These are phyloP conservation scores for Cryptococcus floricola DNA, from an alignment of 1,284 basidiomycete genomes.

Conservation along the genomic window DNA sequence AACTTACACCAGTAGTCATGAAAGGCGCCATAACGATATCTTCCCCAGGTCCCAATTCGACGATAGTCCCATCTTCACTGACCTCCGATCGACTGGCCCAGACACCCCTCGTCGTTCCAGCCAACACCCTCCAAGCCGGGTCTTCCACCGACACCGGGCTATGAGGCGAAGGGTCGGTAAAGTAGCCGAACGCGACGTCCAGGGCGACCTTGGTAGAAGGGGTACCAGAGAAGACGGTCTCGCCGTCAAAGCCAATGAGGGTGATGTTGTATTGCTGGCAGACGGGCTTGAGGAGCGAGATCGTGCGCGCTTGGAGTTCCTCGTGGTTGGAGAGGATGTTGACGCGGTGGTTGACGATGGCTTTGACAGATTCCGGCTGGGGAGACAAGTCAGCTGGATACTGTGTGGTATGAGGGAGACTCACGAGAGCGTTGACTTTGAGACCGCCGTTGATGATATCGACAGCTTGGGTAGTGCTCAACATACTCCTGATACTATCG, in stretches of 20 bases:
- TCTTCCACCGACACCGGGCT: slow-evolving; percentile 24
- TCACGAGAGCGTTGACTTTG: slow-evolving; percentile 49
- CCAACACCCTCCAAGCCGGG: slow-evolving; percentile 25
- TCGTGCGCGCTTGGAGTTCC: slow-evolving; percentile 26
- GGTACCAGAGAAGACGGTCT: slow-evolving; percentile 15
- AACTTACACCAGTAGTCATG: slow-evolving; percentile 27
- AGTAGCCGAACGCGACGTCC: slow-evolving; percentile 19
- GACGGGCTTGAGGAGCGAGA: slow-evolving; percentile 21
- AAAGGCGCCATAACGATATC: slow-evolving; percentile 32
- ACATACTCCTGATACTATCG: slow-evolving; percentile 31
- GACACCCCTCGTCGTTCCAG: slow-evolving; percentile 27
- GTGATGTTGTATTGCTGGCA: slow-evolving; percentile 31
- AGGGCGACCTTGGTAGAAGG: slow-evolving; percentile 11
- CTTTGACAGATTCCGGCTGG: slow-evolving; percentile 31
- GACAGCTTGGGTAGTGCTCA: slow-evolving; percentile 46
- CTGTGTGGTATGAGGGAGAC: slow-evolving; percentile 1
- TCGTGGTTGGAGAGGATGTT: slow-evolving; percentile 28
- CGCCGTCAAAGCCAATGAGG: slow-evolving; percentile 25
- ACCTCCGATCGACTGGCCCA: slow-evolving; percentile 27
- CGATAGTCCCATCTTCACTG: slow-evolving; percentile 19
- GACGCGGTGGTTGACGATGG: slow-evolving; percentile 39
- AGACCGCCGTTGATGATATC: slow-evolving; percentile 48
- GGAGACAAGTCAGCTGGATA: neutral
- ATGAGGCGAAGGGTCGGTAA: slow-evolving; percentile 32
- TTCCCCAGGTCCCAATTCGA: slow-evolving; percentile 19